A percentile compares a stretch with the other conserved stretches of the same genome.
Conservation (phyloP, 305 asterid genomes). For the Fraxinus ornus region DNA sequence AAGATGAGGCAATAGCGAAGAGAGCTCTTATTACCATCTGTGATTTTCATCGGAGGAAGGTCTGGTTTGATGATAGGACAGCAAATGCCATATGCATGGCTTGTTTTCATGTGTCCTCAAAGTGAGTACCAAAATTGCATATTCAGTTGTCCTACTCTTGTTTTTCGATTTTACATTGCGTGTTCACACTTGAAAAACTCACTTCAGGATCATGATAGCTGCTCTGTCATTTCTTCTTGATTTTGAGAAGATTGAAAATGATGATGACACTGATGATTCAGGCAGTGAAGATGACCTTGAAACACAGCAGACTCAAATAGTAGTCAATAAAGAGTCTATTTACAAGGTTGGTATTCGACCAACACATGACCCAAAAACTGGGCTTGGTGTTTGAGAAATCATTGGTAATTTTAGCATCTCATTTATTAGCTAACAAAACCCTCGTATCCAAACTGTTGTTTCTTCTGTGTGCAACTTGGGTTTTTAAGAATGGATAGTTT, state of each 20-base stretch:
- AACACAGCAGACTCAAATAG: slow-evolving; percentile 54
- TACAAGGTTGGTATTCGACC: slow-evolving; percentile 63
- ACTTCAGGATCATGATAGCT: slow-evolving; percentile 85
- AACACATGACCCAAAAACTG: not conserved
- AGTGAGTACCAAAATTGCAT: slow-evolving; percentile 33
- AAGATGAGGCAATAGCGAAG: slow-evolving; percentile 80
- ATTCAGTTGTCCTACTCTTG: not conserved
- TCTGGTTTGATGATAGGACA: slow-evolving; percentile 84
- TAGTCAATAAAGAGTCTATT: slow-evolving; percentile 70
- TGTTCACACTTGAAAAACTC: slow-evolving; percentile 13
- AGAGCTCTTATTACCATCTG: slow-evolving; percentile 69
- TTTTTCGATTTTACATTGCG: slow-evolving; percentile 6
- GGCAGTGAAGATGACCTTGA: slow-evolving; percentile 63
- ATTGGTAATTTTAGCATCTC: not conserved
- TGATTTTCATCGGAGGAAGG: slow-evolving; percentile 77
- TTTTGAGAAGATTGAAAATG: slow-evolving; percentile 82
- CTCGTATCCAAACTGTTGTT: not conserved
- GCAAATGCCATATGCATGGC: slow-evolving; percentile 85
- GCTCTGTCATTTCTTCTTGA: slow-evolving; percentile 87
- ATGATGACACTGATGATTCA: slow-evolving; percentile 67
- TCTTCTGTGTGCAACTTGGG: not conserved
- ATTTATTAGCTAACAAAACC: not conserved
- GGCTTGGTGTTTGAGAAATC: slow-evolving; percentile 6
- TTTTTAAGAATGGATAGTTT: slow-evolving; percentile 1
- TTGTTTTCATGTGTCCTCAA: slow-evolving; percentile 72